phyloP scores from a whole-genome alignment of 768 basidiomycete species.

The Tephrocybe sp. region DNA sequence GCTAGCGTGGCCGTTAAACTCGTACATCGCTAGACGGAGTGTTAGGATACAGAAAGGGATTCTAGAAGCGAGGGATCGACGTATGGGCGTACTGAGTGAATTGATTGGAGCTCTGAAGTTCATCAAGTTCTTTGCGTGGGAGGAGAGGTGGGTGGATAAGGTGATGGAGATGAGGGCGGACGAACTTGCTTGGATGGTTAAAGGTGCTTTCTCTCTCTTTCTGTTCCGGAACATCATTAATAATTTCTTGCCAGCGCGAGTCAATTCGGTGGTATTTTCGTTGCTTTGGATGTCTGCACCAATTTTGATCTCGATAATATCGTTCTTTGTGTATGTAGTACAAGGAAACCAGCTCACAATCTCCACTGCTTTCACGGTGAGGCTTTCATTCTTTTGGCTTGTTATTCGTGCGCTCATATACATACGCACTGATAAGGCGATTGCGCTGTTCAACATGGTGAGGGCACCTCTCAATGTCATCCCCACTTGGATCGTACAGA shows the following conservation, averaged over 20 bases:
- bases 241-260: slow-evolving; percentile 38
- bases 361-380: too few relatives aligned
- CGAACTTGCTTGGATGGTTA: slow-evolving; percentile 80
- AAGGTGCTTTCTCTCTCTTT: slow-evolving; percentile 39
- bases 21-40: slow-evolving; percentile 57
- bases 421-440: slow-evolving; percentile 44
- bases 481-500: too few relatives aligned
- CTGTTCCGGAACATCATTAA: too few relatives aligned
- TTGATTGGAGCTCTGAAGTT: slow-evolving; percentile 73
- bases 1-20: slow-evolving; percentile 74
- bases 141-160: slow-evolving; percentile 71
- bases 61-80: slow-evolving; percentile 66
- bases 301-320: slow-evolving; percentile 77
- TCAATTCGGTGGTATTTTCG: slow-evolving; percentile 73
- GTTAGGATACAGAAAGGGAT: slow-evolving; percentile 62
- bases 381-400: slow-evolving; percentile 20
- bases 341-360: too few relatives aligned
- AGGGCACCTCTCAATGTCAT: slow-evolving; percentile 76
- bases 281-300: slow-evolving; percentile 76
- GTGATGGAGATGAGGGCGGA: slow-evolving; percentile 61
- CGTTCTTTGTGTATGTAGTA: too few relatives aligned
- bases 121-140: too few relatives aligned
- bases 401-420: background rate
- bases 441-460: slow-evolving; percentile 86
- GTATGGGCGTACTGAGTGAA: slow-evolving; percentile 79